These are phyloP conservation scores for Claviceps pazoutovae DNA, from an alignment of 2,329 filamentous ascomycete genomes.

Conservation along the genomic window DNA sequence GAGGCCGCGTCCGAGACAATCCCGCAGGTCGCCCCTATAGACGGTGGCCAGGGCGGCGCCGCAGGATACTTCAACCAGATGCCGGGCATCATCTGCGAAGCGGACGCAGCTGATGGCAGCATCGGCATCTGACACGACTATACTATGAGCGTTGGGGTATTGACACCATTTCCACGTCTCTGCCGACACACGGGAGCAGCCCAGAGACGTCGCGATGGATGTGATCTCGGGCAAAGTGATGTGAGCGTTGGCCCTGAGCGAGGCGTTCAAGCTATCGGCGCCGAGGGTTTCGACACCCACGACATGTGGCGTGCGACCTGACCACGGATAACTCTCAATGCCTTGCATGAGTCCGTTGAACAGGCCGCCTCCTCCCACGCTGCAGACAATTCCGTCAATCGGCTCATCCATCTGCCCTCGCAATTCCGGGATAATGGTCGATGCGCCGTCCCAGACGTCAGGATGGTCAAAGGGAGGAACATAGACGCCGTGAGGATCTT, in stretches of 20 bases:
- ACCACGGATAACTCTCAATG: conserved; percentile 34
- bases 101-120: conserved; percentile 64
- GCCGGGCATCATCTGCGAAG: conserved; percentile 67
- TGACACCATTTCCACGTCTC: conserved; percentile 52
- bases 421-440: conserved; percentile 41
- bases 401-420: conserved; percentile 26
- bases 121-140: conserved; percentile 39
- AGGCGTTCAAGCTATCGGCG: conserved; percentile 54
- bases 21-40: conserved; percentile 50
- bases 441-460: conserved; percentile 52
- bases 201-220: conserved; percentile 60
- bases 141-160: conserved; percentile 22
- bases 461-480: conserved; percentile 58
- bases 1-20: conserved; percentile 38
- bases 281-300: conserved; percentile 66
- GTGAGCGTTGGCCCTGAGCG: conserved; percentile 40
- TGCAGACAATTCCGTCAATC: conserved; percentile 61
- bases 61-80: conserved; percentile 75
- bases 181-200: conserved; percentile 56
- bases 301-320: conserved; percentile 31
- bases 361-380: conserved; percentile 67
- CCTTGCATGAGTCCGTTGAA: conserved; percentile 64
- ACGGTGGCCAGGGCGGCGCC: conserved; percentile 62
- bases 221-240: conserved; percentile 58
- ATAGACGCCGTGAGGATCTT: conserved; percentile 43